Conservation (phyloP, 768 basidiomycete genomes). For the Chalciporus chontae region DNA sequence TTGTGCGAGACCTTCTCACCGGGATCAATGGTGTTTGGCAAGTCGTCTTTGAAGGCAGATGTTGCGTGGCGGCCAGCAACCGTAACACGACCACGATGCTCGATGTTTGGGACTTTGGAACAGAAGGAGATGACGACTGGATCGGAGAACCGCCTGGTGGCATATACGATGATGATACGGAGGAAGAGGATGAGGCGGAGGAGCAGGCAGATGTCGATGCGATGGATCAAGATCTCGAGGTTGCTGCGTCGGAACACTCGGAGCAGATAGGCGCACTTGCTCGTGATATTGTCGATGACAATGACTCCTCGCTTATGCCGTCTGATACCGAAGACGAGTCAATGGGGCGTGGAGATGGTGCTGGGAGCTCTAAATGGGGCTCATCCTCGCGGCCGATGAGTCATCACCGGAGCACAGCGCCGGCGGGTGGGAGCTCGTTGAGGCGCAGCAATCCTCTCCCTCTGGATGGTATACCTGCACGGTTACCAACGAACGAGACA, state of each 20-base stretch:
- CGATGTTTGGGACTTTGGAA: slow-evolving; percentile 90
- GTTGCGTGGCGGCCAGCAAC: slow-evolving; percentile 93
- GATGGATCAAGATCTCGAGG: slow-evolving; percentile 64
- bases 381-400: slow-evolving; percentile 16
- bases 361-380: slow-evolving; percentile 30
- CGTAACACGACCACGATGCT: slow-evolving; percentile 71
- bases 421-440: slow-evolving; percentile 22
- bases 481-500: slow-evolving; percentile 47
- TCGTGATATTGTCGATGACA: slow-evolving; percentile 28
- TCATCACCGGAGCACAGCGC: slow-evolving; percentile 15
- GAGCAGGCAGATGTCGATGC: slow-evolving; percentile 63
- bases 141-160: slow-evolving; percentile 74
- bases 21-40: slow-evolving; percentile 98
- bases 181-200: slow-evolving; percentile 41
- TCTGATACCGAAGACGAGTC: slow-evolving; percentile 31
- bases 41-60: slow-evolving; percentile 90
- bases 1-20: slow-evolving; percentile 84
- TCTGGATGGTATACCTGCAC: slow-evolving; percentile 33
- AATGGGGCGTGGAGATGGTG: slow-evolving; percentile 29
- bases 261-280: slow-evolving; percentile 22
- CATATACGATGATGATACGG: slow-evolving; percentile 66
- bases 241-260: slow-evolving; percentile 32
- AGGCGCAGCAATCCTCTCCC: slow-evolving; percentile 26
- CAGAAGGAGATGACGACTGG: slow-evolving; percentile 74
- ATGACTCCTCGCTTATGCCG: slow-evolving; percentile 24